These are phyloP conservation scores for Aureobasidium sp. DNA, from an alignment of 2,329 filamentous ascomycete species.

Conservation along the genomic window DNA sequence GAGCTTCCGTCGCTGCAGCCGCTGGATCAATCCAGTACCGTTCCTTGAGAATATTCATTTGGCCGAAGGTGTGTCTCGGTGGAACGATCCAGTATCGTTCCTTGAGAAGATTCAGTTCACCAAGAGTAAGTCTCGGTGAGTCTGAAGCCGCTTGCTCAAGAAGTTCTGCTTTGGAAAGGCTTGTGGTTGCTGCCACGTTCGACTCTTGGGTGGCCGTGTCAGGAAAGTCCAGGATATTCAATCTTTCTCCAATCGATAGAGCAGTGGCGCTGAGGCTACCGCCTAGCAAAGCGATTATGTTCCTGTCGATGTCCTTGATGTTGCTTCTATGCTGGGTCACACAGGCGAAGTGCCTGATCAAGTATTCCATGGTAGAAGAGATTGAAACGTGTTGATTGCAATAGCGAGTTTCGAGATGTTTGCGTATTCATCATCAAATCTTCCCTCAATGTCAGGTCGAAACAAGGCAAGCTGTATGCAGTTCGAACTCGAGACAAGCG, in stretches of 20 bases:
- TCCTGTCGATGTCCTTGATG: not conserved
- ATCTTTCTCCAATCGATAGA: not conserved
- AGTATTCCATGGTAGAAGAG: not conserved
- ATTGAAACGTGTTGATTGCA: too few species aligned
- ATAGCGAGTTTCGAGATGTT: too few species aligned
- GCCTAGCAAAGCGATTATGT: not conserved
- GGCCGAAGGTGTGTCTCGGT: not conserved
- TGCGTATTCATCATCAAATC: too few species aligned
- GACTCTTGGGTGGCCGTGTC: not conserved
- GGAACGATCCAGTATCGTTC: too few species aligned
- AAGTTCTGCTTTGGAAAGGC: not conserved
- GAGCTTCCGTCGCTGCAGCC: not conserved
- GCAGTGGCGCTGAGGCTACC: not conserved
- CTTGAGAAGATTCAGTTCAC: too few species aligned
- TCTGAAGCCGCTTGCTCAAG: not conserved
- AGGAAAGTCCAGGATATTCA: not conserved
- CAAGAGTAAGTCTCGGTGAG: not conserved
- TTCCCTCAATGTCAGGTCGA: too few species aligned
- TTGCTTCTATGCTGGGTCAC: not conserved
- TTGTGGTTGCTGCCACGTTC: not conserved
- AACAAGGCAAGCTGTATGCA: too few species aligned
- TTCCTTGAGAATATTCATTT: not conserved
- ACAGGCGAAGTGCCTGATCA: not conserved
- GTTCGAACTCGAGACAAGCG: too few species aligned
- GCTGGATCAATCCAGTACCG: not conserved